Evolutionary conservation across 1,284 basidiomycete species (phyloP), one percentile per base, ranked within the genome.

Genomic region (Sparassis latifolia): DNA sequence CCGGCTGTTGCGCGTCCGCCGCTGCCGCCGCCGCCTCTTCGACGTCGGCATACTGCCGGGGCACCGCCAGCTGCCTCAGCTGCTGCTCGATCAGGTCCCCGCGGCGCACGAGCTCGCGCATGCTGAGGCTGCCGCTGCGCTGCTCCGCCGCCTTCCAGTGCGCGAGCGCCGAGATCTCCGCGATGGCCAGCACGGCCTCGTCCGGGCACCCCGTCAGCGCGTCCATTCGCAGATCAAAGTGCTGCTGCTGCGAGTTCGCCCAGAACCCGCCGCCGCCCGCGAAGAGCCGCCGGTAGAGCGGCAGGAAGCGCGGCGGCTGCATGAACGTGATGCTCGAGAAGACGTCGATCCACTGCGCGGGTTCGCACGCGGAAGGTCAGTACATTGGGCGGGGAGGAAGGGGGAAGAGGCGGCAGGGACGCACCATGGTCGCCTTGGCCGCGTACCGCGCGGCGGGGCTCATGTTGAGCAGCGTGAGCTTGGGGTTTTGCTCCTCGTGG

Each of bases 121-220:
- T 73, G 67, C 85, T 89, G 53, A 90, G 69, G 37, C 77, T 76
- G 32, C 80, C 79, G 52, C 78, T 79, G 41, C 72, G 75, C 53
- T 73, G 67, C 64, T 84, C 82, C 53, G 71, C 70, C 29, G 70
- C 66, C 66, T 89, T 89, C 89, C 89, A 91, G 57, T 82, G 77
- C 9, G 84, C 79, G n/a, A 92, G 75, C 2, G 77, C 76, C 9
- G 84, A 80, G 10, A 80, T 78, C 62, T 90, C 86, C 20, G 82
- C 87, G 48, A 91, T 76, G 31, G 82, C 84, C 49, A 91, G 77
- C 59, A 91, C 68, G 29, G 83, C 81, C 55, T 80, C 80, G 62
- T 89, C 84, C 2, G 86, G 82, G 68, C 86, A 89, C 28, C 87
- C 88, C 35, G 79, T 82, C 53, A 89, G 66, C 45, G 66, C 64